A percentile compares a stretch with the other conserved stretches of the same genome.
Evolutionary conservation across 371 early-diverging fungal species (phyloP).

Genomic region (Mortierella sp.): DNA sequence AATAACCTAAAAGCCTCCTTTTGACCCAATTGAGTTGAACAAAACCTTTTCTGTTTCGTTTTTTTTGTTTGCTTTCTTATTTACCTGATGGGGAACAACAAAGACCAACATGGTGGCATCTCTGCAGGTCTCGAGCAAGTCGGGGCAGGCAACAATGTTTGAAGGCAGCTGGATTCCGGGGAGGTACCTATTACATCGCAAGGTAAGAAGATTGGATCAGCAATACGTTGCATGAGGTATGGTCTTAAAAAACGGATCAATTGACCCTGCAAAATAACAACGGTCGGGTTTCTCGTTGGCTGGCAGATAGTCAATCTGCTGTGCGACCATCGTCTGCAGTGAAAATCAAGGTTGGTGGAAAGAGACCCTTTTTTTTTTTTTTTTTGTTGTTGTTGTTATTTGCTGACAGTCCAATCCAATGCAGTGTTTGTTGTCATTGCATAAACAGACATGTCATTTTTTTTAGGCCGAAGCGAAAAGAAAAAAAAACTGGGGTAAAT

Average conservation of each 20-base stretch:
- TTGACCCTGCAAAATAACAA: not conserved
- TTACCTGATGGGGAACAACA: conserved; percentile 95
- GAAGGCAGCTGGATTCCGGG: conserved; percentile 91
- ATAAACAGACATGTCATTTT: not conserved
- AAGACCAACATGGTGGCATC: conserved; percentile 95
- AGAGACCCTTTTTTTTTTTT: conserved; percentile 18
- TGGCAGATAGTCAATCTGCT: conserved; percentile 5
- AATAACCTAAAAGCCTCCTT: not conserved
- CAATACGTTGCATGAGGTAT: not conserved
- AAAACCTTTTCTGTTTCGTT: not conserved
- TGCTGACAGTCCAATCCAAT: conserved; percentile 7
- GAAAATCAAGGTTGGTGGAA: not conserved
- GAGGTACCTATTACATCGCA: conserved; percentile 76
- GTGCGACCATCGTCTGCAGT: not conserved
- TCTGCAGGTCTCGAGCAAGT: conserved; percentile 81
- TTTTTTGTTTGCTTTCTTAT: conserved; percentile 10
- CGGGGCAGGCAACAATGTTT: conserved; percentile 92
- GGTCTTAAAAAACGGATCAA: not conserved
- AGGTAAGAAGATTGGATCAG: not conserved
- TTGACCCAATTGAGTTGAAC: not conserved
- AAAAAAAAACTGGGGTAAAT: not conserved
- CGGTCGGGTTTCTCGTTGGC: conserved; percentile 13
- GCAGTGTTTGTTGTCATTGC: not conserved
- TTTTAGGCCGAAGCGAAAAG: not conserved
- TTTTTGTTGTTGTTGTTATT: not conserved